These are phyloP conservation scores for Xylaria arbuscula DNA, from an alignment of 2,329 filamentous ascomycete species.

Conservation along the genomic window DNA sequence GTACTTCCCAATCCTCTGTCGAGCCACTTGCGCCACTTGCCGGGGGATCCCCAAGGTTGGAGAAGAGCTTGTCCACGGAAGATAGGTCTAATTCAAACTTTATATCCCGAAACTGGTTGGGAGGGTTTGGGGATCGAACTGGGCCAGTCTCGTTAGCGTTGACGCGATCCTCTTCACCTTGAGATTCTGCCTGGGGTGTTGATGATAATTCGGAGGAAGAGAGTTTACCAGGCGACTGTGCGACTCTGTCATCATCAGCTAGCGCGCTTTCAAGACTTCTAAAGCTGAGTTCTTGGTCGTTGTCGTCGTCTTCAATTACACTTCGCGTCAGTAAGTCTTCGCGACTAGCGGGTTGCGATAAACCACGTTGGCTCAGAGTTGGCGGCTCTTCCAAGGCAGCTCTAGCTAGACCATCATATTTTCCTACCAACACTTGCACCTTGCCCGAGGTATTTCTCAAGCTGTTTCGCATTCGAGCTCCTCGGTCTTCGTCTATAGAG, in stretches of 20 bases:
- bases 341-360: constrained; percentile 19
- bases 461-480: constrained; percentile 39
- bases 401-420: constrained; percentile 60
- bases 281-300: constrained; percentile 32
- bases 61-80: constrained; percentile 50
- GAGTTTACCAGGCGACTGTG: constrained; percentile 6
- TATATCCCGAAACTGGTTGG: constrained; percentile 48
- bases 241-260: constrained; percentile 17
- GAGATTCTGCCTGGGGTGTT: constrained; percentile 38
- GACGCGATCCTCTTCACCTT: constrained; percentile 13
- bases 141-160: constrained; percentile 14
- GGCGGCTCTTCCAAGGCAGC: constrained; percentile 46
- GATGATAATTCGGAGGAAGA: constrained; percentile 34
- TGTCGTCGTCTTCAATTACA: constrained; percentile 24
- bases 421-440: constrained; percentile 62
- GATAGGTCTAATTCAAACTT: constrained; percentile 43
- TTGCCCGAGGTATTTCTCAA: constrained; percentile 55
- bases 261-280: constrained; percentile 50
- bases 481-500: constrained; percentile 57
- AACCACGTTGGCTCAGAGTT: constrained; percentile 26
- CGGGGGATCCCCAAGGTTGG: constrained; percentile 37
- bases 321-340: constrained; percentile 29
- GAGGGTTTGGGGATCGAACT: constrained; percentile 37
- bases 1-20: constrained; percentile 49
- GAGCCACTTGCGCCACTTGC: constrained; percentile 18